Evolutionary conservation across 2,329 filamentous ascomycete species (phyloP), one percentile per base, ranked within the genome.

Genomic region (Moelleriella libera): DNA sequence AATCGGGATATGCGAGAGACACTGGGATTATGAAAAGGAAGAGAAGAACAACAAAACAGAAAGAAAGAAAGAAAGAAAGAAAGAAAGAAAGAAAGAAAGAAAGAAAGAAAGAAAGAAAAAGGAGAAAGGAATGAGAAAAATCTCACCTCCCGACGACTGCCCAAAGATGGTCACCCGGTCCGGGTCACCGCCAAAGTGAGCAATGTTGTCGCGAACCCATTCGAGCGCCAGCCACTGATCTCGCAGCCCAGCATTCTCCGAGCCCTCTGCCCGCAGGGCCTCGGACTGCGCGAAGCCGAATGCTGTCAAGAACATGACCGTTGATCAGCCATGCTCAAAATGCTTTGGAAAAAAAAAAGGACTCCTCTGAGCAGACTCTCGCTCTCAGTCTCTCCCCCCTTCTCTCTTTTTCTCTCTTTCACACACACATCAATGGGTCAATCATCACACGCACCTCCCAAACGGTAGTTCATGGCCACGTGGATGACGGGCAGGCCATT

Each of bases 211-310:
- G 32, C 65, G 62, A 29, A 70, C 60, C 68, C 68, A 70, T 43
- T 62, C 57, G 1, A 70, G 54, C 1, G 65, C 66, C 2, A 68
- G 52, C 2, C 75, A 66, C 53, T 79, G 75, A 53, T 81, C 75
- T 5, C 68, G 63, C 5, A 78, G 57, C 1, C 72, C 75, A 2
- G 73, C 54, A 49, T 78, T 78, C 43, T 54, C 49, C 4, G 54
- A 57, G 12, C 50, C 49, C 30, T 55, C 52, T 5, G 30, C 5
- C 40, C 48, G 47, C 1, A 58, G 54, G 7, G 54, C 52, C 37
- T 51, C 47, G 2, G 56, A 56, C 28, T 57, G 55, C 14, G 55
- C 56, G 45, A 58, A 58, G 12, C 57, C 57, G 44, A 60, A 60
- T n/a, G 55, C 57, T 60, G 31, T 9, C n/a, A 9, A 7, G 8